Evolutionary conservation across 257 asterid genomes (phyloP).

Genomic region (Solanum acaule): DNA sequence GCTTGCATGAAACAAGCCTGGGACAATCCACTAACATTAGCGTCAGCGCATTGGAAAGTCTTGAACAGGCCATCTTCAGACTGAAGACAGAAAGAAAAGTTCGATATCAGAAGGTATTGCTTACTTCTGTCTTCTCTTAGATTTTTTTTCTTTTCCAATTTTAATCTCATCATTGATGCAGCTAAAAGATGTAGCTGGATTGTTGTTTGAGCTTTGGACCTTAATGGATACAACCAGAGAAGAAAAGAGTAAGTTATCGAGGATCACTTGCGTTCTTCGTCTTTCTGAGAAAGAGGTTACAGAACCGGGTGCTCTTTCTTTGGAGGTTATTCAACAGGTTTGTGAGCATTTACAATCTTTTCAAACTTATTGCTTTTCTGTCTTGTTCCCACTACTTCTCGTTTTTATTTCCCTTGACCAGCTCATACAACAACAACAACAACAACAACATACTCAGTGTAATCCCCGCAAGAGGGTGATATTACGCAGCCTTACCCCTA

Average conservation of each 20-base stretch:
- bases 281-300: slow-evolving; percentile 3
- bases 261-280: slow-evolving; percentile 1
- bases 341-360: not conserved
- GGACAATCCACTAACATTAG: slow-evolving; percentile 6
- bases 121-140: not conserved
- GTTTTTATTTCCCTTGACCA: not conserved
- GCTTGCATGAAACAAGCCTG: not conserved
- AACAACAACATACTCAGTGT: not conserved
- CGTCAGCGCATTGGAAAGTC: not conserved
- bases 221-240: slow-evolving; percentile 12
- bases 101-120: not conserved
- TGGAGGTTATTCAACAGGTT: slow-evolving; percentile 7
- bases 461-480: not conserved
- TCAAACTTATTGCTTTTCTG: not conserved
- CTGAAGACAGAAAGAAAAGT: slow-evolving; percentile 1
- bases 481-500: not conserved
- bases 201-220: slow-evolving; percentile 8
- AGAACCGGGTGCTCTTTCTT: not conserved
- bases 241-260: slow-evolving; percentile 2
- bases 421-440: not conserved
- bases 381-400: not conserved
- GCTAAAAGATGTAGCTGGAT: slow-evolving; percentile 5
- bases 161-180: not conserved
- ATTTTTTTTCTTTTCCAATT: not conserved
- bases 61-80: not conserved